Evolutionary conservation across 1,284 basidiomycete genomes (phyloP).

Genomic region (Cronartium ribicola): DNA sequence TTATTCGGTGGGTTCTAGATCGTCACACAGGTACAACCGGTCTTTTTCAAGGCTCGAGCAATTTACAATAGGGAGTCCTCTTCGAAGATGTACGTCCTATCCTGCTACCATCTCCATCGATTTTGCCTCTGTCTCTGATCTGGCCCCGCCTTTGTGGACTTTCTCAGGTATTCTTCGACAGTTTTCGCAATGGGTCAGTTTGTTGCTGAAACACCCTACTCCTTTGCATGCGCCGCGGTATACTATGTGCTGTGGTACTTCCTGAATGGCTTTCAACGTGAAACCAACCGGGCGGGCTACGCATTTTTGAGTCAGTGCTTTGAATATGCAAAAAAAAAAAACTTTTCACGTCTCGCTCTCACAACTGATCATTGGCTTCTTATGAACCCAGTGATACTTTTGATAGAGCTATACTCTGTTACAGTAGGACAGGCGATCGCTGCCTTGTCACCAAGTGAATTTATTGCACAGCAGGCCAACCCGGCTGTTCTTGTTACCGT

Average conservation of each 20-base stretch:
- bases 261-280: constrained; percentile 62
- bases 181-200: constrained; percentile 79
- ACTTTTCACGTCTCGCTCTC: no score
- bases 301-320: constrained; percentile 57
- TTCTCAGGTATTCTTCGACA: constrained; percentile 57
- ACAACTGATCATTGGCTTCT: neutral
- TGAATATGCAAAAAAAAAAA: neutral
- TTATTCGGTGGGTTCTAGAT: constrained; percentile 62
- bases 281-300: constrained; percentile 61
- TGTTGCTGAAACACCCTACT: constrained; percentile 73
- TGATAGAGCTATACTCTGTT: constrained; percentile 72
- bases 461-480: constrained; percentile 73
- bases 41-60: constrained; percentile 74
- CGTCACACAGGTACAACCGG: constrained; percentile 74
- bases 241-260: constrained; percentile 65
- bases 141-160: no score
- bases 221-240: constrained; percentile 63
- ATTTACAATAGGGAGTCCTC: constrained; percentile 64
- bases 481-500: constrained; percentile 67
- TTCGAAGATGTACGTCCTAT: constrained; percentile 59
- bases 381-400: constrained; percentile 57
- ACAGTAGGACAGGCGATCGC: constrained; percentile 67
- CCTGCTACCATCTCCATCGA: no score
- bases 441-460: constrained; percentile 66
- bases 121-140: no score